Percentiles rank a stretch among this genome's conserved stretches.
These are phyloP conservation scores for Melastoma candidum DNA, from an alignment of 441 rosid species.

Conservation along the genomic window DNA sequence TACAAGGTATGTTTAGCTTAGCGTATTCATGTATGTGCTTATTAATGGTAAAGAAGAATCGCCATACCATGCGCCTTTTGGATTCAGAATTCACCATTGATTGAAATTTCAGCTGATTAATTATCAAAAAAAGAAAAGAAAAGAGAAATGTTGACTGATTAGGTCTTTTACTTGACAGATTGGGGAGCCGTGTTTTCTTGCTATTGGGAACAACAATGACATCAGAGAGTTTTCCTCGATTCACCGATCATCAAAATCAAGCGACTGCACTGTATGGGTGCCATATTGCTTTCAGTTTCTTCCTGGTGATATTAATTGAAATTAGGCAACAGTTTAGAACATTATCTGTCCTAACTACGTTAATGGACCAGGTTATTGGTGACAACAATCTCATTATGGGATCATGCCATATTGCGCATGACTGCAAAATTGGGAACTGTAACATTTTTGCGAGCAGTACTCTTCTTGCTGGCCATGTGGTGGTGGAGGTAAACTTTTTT, in stretches of 20 bases:
- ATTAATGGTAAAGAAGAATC: too few relatives aligned
- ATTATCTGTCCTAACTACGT: conserved; percentile 11
- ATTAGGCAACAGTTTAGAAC: background rate
- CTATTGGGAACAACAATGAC: conserved; percentile 75
- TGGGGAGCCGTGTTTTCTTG: conserved; percentile 76
- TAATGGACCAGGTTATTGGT: conserved; percentile 57
- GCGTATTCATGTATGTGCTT: too few relatives aligned
- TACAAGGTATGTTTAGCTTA: conserved; percentile 44
- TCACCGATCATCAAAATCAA: conserved; percentile 79
- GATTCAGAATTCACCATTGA: too few relatives aligned
- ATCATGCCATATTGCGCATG: conserved; percentile 93
- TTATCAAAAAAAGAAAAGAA: too few relatives aligned
- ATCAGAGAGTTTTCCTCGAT: conserved; percentile 79
- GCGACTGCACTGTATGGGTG: conserved; percentile 53
- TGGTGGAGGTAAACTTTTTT: conserved; percentile 55
- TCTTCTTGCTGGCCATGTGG: conserved; percentile 90
- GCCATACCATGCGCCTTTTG: too few relatives aligned
- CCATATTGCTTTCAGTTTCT: background rate
- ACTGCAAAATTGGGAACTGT: conserved; percentile 72
- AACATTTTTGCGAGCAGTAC: conserved; percentile 87
- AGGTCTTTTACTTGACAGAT: conserved; percentile 18
- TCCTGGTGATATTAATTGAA: too few relatives aligned
- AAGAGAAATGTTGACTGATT: too few relatives aligned
- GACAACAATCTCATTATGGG: conserved; percentile 91
- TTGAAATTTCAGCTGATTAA: too few relatives aligned